Conservation (phyloP, 2,329 filamentous ascomycete genomes). For the Trichophyton simii region DNA sequence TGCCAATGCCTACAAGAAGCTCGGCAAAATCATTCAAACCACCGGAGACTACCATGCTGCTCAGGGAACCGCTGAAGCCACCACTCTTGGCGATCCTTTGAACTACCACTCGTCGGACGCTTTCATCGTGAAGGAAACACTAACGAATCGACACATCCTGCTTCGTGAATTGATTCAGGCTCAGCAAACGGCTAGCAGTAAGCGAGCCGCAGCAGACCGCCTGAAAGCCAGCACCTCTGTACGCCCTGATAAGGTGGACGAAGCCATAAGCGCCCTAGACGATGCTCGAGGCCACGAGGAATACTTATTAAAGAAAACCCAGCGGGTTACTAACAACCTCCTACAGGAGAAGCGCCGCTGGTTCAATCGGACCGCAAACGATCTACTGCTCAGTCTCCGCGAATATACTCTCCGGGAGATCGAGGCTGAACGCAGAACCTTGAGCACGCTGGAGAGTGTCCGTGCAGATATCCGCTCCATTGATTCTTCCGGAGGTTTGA, state of each 20-base stretch:
- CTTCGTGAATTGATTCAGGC: slow-evolving; percentile 87
- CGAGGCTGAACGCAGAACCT: slow-evolving; percentile 80
- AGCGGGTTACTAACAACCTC: slow-evolving; percentile 78
- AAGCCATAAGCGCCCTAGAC: slow-evolving; percentile 82
- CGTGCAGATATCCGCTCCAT: slow-evolving; percentile 87
- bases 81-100: slow-evolving; percentile 83
- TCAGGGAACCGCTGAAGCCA: slow-evolving; percentile 91
- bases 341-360: slow-evolving; percentile 79
- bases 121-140: slow-evolving; percentile 94
- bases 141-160: slow-evolving; percentile 94
- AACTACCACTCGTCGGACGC: slow-evolving; percentile 92
- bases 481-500: slow-evolving; percentile 79
- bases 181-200: slow-evolving; percentile 70
- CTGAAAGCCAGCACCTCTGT: slow-evolving; percentile 79
- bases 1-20: slow-evolving; percentile 80
- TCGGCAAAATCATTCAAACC: slow-evolving; percentile 85
- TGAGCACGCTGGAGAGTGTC: slow-evolving; percentile 86
- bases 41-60: slow-evolving; percentile 92
- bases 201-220: slow-evolving; percentile 73
- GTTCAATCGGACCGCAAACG: slow-evolving; percentile 76
- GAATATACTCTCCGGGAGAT: slow-evolving; percentile 93
- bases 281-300: slow-evolving; percentile 74
- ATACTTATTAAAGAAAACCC: slow-evolving; percentile 72
- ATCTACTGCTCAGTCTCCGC: slow-evolving; percentile 68
- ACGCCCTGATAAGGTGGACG: slow-evolving; percentile 88